Conservation (phyloP, 139 green algal genomes). For the Yamagishiella unicocca region DNA sequence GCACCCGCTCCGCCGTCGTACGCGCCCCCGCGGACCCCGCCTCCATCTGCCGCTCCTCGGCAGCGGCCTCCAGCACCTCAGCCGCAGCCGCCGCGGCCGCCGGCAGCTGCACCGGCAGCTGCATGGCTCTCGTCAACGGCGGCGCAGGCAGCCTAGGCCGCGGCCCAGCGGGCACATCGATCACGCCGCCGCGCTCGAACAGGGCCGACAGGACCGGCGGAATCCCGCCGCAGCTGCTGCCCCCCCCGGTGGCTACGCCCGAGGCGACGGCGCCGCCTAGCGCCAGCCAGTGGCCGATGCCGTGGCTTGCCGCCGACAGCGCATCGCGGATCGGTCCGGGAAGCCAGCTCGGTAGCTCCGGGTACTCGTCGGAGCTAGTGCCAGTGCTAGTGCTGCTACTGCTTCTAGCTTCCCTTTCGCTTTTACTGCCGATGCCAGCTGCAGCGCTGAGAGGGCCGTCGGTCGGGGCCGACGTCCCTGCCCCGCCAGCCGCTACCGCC, state of each 20-base stretch:
- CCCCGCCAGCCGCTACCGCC: no score
- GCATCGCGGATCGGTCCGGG: neutral
- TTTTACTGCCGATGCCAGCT: no score
- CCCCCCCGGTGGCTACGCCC: neutral
- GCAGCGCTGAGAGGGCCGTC: no score
- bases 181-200: neutral
- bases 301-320: neutral
- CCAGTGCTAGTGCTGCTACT: no score
- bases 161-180: neutral
- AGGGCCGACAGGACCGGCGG: neutral
- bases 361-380: no score
- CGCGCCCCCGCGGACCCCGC: neutral
- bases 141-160: constrained; percentile 15
- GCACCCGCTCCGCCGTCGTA: neutral
- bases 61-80: neutral
- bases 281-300: neutral
- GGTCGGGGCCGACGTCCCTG: no score
- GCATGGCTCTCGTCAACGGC: neutral
- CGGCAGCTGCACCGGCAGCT: neutral
- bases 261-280: neutral
- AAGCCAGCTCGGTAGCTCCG: neutral
- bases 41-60: neutral
- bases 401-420: no score
- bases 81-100: neutral
- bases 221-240: neutral